Percentiles rank a stretch among this genome's conserved stretches.
Conservation (phyloP, 768 basidiomycete species). For the Piloderma croceum region DNA sequence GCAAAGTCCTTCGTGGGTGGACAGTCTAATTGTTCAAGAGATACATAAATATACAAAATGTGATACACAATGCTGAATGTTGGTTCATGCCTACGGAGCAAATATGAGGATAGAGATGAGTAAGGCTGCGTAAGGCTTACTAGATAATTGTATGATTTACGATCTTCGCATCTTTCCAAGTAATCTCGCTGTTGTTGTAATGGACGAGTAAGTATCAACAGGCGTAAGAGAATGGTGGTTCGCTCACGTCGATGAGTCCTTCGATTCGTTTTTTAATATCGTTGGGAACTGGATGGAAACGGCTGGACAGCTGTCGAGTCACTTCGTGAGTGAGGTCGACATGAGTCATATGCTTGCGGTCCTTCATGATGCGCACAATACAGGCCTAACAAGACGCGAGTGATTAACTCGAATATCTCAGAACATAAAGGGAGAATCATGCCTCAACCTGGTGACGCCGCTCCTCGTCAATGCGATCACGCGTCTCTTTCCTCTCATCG, state of each 20-base stretch:
- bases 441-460: conserved; percentile 87
- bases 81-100: background rate
- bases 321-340: conserved; percentile 89
- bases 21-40: background rate
- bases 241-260: conserved; percentile 80
- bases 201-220: background rate
- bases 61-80: background rate
- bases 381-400: conserved; percentile 64
- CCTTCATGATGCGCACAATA: conserved; percentile 97
- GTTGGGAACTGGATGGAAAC: conserved; percentile 83
- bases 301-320: conserved; percentile 72
- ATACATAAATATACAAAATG: conserved; percentile 10
- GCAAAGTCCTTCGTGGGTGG: conserved; percentile 2
- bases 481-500: conserved; percentile 88
- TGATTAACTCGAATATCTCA: too few species aligned
- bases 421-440: conserved; percentile 4
- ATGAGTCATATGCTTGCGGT: conserved; percentile 83
- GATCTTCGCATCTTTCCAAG: conserved; percentile 82
- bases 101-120: background rate
- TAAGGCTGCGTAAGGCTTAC: conserved; percentile 24
- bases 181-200: conserved; percentile 71
- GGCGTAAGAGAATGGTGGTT: background rate
- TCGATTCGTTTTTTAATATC: conserved; percentile 94
- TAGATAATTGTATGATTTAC: conserved; percentile 84
- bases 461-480: conserved; percentile 87